Evolutionary conservation across 2,329 filamentous ascomycete genomes (phyloP).

Genomic region (Fusarium paranaense): DNA sequence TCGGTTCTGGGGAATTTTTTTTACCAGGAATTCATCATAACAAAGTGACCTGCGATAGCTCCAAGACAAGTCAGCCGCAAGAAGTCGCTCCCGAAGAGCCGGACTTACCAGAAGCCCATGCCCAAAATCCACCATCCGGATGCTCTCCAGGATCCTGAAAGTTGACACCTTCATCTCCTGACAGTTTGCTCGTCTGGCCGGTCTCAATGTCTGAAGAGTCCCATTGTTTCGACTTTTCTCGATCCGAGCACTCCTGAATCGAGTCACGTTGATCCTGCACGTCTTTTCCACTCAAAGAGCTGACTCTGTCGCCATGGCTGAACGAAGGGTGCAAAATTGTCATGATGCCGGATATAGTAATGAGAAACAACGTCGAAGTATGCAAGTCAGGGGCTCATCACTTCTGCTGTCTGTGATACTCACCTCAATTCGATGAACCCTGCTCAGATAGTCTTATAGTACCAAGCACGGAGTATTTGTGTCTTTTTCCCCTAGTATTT

Average conservation of each 20-base stretch:
- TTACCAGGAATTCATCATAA: neutral
- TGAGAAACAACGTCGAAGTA: neutral
- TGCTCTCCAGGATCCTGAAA: neutral
- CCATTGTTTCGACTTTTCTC: neutral
- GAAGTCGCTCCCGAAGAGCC: accelerated
- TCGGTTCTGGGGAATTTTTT: accelerated
- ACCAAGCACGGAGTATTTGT: neutral
- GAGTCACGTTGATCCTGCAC: neutral
- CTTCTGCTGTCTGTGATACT: neutral
- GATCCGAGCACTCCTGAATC: neutral
- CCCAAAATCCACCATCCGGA: neutral
- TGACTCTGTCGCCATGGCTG: neutral
- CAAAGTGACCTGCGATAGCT: neutral
- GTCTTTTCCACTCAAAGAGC: neutral
- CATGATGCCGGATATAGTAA: neutral
- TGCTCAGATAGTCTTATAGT: neutral
- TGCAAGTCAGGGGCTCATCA: neutral
- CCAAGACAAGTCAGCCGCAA: neutral
- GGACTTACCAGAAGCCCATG: neutral
- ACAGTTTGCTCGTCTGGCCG: neutral
- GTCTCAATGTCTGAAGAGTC: neutral
- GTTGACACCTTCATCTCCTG: neutral
- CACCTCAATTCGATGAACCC: neutral
- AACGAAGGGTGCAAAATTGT: neutral
- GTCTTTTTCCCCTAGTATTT: neutral